These are phyloP conservation scores for Spergularia azorica DNA, from an alignment of 179 eudicot species.

Conservation along the genomic window DNA sequence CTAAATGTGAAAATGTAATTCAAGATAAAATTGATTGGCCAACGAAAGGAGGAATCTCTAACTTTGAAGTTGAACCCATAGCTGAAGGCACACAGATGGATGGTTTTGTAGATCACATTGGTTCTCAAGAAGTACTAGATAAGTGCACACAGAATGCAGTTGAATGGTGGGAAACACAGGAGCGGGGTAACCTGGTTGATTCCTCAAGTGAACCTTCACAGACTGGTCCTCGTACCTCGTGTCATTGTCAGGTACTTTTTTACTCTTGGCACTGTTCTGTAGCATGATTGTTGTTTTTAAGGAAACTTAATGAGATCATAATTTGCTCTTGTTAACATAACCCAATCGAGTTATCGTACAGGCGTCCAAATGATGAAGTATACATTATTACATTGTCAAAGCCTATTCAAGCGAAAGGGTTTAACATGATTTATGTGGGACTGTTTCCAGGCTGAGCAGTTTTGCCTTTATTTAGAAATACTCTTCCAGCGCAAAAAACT, in stretches of 20 bases:
- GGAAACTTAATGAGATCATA: neutral
- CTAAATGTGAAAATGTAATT: constrained; percentile 37
- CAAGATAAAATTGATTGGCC: constrained; percentile 38
- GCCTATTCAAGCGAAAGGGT: neutral
- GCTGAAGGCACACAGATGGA: constrained; percentile 45
- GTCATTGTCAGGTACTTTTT: constrained; percentile 83
- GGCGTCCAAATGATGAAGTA: neutral
- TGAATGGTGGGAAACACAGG: constrained; percentile 95
- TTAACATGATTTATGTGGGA: neutral
- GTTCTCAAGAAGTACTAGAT: constrained; percentile 23
- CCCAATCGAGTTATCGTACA: neutral
- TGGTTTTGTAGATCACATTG: constrained; percentile 53
- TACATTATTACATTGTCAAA: constrained; percentile 1
- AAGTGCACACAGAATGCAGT: constrained; percentile 34
- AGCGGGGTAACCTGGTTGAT: constrained; percentile 63
- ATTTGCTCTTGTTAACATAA: constrained; percentile 4
- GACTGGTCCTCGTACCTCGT: constrained; percentile 88
- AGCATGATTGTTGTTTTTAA: neutral
- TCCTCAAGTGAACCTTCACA: constrained; percentile 65
- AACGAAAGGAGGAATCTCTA: constrained; percentile 38
- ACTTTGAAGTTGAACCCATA: constrained; percentile 50
- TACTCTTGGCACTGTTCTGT: neutral
- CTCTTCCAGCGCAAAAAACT: neutral
- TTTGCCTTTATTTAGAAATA: neutral
- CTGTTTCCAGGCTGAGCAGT: neutral